phyloP scores from a whole-genome alignment of 1,139 yeast genomes.

The Yamadazyma atmosphaerica region DNA sequence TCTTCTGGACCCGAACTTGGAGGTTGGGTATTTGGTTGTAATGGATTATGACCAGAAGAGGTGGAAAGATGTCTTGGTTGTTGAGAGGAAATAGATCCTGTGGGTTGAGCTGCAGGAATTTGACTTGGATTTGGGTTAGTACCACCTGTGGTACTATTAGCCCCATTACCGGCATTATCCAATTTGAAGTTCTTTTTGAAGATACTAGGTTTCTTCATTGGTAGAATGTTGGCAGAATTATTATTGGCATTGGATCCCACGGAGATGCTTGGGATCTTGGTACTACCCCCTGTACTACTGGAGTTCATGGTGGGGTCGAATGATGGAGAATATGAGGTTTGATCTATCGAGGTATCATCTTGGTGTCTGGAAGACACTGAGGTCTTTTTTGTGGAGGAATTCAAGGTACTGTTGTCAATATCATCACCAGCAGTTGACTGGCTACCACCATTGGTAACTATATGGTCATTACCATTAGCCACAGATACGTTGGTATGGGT shows the following conservation, averaged over 20 bases:
- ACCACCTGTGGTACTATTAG: slow-evolving; percentile 2
- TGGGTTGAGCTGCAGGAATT: neutral
- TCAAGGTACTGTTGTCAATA: slow-evolving; percentile 8
- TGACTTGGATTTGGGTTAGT: slow-evolving; percentile 1
- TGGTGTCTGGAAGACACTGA: slow-evolving; percentile 9
- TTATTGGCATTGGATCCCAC: slow-evolving; percentile 1
- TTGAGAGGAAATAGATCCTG: neutral
- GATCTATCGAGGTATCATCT: slow-evolving; percentile 5
- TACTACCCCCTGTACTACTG: neutral
- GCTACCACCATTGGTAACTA: neutral
- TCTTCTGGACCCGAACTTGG: slow-evolving; percentile 21
- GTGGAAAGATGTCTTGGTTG: slow-evolving; percentile 6
- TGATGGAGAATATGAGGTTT: slow-evolving; percentile 1
- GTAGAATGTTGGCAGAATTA: neutral
- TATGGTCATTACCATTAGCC: too few relatives aligned
- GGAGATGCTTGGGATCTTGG: neutral
- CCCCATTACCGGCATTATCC: slow-evolving; percentile 17
- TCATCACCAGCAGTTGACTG: slow-evolving; percentile 3
- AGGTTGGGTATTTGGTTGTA: slow-evolving; percentile 5
- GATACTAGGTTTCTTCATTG: slow-evolving; percentile 15
- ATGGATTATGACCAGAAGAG: slow-evolving; percentile 6
- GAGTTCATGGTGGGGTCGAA: slow-evolving; percentile 1
- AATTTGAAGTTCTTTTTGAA: slow-evolving; percentile 35
- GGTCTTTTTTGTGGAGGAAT: slow-evolving; percentile 11
- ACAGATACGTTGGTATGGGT: neutral